Base-by-base conservation (phyloP, 768 basidiomycete species). In the Postia placenta region DNA sequence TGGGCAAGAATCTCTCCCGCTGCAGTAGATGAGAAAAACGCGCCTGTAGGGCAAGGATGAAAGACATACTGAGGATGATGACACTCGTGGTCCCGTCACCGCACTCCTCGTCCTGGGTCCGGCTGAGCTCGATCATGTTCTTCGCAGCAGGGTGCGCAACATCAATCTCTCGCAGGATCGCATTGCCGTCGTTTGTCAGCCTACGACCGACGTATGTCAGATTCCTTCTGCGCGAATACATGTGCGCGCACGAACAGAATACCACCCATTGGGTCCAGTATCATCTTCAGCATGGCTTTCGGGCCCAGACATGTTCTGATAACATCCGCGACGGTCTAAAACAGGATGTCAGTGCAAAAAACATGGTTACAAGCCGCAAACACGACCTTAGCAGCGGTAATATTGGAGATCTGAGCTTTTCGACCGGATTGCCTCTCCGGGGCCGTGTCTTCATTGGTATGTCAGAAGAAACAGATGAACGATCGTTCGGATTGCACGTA, bases 231-330 rank as follows among this genome's bases (percentile, higher is more conserved):
- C 20, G 22, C 22, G 17, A 2, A 33, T 28, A 27, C 17, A 33
- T 15, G 45, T 33, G 28, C 41, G 42, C 12, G 22, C 26, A 74
- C 83, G 47, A 50, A 95, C 95, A 97, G 63, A 59, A 99, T 98
- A 47, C 96, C 96, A 45, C 96, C 96, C 96, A 99, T 98, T 1
- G 94, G 94, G 71, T 98, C 95, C 38, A 97, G 70, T 58, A 98
- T 96, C 96, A 99, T 98, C 76, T 98, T 99, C 45, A 98, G 73
- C 96, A 98, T 98, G 36, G 96, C 85, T 63, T 96, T 95, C 0
- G 95, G 95, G 1, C 94, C 96, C 28, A 98, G 68, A 78, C 96
- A 98, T 54, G 95, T 98, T 53, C 95, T 70, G 59, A 98, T 97
- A 4, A 99, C 94, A 75, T 98, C 96, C 54, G 95, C 92, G 1